Evolutionary conservation across 306 rosid genomes (phyloP).

Genomic region (Mucuna pruriens): DNA sequence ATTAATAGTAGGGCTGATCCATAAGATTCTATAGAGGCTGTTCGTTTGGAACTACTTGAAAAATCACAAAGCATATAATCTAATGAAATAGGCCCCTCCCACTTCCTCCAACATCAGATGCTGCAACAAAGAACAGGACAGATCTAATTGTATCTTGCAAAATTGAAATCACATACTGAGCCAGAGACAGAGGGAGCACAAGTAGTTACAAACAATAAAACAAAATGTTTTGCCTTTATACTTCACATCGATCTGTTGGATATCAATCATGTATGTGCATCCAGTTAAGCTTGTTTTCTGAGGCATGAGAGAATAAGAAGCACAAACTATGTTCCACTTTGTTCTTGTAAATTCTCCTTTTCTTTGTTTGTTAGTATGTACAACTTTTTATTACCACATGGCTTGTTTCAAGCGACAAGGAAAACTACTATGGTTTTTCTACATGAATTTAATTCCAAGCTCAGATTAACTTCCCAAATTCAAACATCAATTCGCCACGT

Average conservation of each 20-base stretch:
- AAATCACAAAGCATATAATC: slow-evolving; percentile 30
- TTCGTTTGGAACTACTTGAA: slow-evolving; percentile 57
- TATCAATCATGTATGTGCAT: slow-evolving; percentile 39
- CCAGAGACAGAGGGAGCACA: neutral
- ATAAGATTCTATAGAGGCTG: slow-evolving; percentile 66
- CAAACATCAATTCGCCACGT: neutral
- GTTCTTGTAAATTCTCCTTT: slow-evolving; percentile 28
- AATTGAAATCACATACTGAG: slow-evolving; percentile 33
- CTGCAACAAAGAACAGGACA: slow-evolving; percentile 42
- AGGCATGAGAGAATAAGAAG: slow-evolving; percentile 43
- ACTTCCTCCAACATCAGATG: neutral
- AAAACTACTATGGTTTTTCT: neutral
- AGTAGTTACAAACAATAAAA: slow-evolving; percentile 37
- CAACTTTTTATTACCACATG: neutral
- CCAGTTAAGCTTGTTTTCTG: slow-evolving; percentile 47
- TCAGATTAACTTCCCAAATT: neutral
- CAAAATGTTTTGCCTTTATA: slow-evolving; percentile 27
- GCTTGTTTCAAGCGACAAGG: neutral
- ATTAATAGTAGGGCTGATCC: slow-evolving; percentile 46
- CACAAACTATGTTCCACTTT: slow-evolving; percentile 40
- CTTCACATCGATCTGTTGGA: slow-evolving; percentile 25
- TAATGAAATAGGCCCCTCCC: slow-evolving; percentile 30
- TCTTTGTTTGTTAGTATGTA: neutral
- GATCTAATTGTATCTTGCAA: slow-evolving; percentile 50
- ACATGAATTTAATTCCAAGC: neutral